phyloP scores from a whole-genome alignment of 1,284 basidiomycete species.

The Cryptococcus sp. region DNA sequence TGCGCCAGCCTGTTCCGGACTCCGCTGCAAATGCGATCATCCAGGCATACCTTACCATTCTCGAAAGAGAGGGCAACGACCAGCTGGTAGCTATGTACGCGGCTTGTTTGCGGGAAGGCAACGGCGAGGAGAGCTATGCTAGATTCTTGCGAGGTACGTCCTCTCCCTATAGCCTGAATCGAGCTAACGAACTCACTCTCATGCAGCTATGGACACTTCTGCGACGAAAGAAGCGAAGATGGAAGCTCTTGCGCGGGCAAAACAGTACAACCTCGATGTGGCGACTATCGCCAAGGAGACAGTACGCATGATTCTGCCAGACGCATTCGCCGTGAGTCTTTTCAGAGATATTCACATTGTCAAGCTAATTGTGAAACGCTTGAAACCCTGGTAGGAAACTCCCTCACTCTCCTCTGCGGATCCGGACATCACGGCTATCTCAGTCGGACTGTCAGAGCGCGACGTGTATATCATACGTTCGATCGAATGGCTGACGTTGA shows the following conservation, averaged over 20 bases:
- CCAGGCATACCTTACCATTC: slow-evolving; percentile 82
- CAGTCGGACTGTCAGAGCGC: slow-evolving; percentile 40
- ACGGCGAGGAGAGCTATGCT: slow-evolving; percentile 89
- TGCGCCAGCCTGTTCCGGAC: slow-evolving; percentile 72
- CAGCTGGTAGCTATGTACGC: slow-evolving; percentile 93
- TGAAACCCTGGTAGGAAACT: slow-evolving; percentile 26
- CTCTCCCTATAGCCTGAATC: background rate
- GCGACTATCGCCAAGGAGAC: slow-evolving; percentile 77
- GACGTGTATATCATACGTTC: slow-evolving; percentile 77
- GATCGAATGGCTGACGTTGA: slow-evolving; percentile 91
- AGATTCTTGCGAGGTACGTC: slow-evolving; percentile 71
- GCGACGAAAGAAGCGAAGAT: slow-evolving; percentile 68
- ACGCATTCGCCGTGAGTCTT: slow-evolving; percentile 66
- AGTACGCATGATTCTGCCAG: slow-evolving; percentile 72
- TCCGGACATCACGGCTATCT: slow-evolving; percentile 61
- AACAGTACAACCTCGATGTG: slow-evolving; percentile 80
- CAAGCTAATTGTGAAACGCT: background rate
- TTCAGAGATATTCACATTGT: slow-evolving; percentile 2
- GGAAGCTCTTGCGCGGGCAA: slow-evolving; percentile 73
- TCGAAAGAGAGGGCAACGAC: slow-evolving; percentile 81
- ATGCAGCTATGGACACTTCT: slow-evolving; percentile 67
- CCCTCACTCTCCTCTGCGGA: slow-evolving; percentile 34
- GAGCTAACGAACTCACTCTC: background rate
- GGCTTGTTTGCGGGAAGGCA: slow-evolving; percentile 78
- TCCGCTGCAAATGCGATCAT: slow-evolving; percentile 78